These are phyloP conservation scores for Phaseolus lunatus DNA, from an alignment of 306 rosid species.

Conservation along the genomic window DNA sequence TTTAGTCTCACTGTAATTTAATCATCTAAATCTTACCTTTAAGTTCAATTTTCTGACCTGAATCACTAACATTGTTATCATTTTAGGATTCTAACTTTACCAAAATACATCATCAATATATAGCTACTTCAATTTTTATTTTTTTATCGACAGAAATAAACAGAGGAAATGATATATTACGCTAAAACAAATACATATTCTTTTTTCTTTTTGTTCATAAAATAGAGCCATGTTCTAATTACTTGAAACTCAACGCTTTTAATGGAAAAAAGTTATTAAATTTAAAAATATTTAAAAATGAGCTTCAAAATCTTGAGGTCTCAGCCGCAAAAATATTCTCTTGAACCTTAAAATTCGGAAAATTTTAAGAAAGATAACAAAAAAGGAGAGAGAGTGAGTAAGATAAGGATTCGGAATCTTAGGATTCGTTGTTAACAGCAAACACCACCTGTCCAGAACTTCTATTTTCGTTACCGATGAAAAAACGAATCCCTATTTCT, in stretches of 20 bases:
- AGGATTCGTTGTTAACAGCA: not conserved
- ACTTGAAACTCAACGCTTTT: no score
- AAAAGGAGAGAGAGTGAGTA: not conserved
- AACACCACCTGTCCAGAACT: not conserved
- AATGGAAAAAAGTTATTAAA: no score
- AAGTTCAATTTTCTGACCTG: not conserved
- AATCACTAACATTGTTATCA: not conserved
- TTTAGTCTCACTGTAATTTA: not conserved
- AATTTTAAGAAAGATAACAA: not conserved
- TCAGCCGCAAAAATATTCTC: not conserved
- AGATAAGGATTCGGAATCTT: conserved; percentile 4
- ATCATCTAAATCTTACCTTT: not conserved
- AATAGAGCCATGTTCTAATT: no score
- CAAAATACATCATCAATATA: not conserved
- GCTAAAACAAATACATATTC: no score
- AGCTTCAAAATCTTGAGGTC: not conserved
- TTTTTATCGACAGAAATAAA: no score
- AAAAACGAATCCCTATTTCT: not conserved
- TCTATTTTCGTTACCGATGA: not conserved
- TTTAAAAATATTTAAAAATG: no score
- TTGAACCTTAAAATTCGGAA: not conserved
- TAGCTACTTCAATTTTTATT: no score
- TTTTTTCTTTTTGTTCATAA: no score
- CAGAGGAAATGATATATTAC: no score
- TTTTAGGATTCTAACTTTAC: not conserved